A percentile compares a stretch with the other conserved stretches of the same genome.
These are phyloP conservation scores for Sesbania bispinosa DNA, from an alignment of 306 rosid species.

Conservation along the genomic window DNA sequence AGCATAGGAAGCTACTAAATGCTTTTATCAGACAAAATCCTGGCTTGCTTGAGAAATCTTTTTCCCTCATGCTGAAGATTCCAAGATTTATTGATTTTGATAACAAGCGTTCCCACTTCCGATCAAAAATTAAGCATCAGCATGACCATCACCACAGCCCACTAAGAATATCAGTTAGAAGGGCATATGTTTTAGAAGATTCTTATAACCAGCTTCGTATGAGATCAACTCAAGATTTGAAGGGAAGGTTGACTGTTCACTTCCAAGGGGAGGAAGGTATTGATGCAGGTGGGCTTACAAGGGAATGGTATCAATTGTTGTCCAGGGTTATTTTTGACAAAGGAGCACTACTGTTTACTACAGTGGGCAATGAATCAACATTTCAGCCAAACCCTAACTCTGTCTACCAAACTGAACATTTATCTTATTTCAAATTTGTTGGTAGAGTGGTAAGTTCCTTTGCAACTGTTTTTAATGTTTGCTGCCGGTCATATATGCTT, in stretches of 20 bases:
- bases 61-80: constrained; percentile 85
- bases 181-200: constrained; percentile 95
- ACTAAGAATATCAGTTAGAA: constrained; percentile 86
- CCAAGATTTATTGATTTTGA: constrained; percentile 94
- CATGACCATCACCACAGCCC: constrained; percentile 96
- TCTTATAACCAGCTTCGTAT: constrained; percentile 93
- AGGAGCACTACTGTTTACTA: constrained; percentile 91
- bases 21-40: constrained; percentile 96
- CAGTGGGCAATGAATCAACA: constrained; percentile 93
- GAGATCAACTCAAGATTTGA: constrained; percentile 82
- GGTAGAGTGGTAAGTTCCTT: constrained; percentile 90
- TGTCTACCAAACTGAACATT: constrained; percentile 95
- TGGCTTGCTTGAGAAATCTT: constrained; percentile 89
- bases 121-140: constrained; percentile 93
- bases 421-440: constrained; percentile 94
- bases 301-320: constrained; percentile 95
- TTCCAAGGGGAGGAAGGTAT: constrained; percentile 99
- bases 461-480: constrained; percentile 22
- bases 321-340: constrained; percentile 96
- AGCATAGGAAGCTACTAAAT: constrained; percentile 87
- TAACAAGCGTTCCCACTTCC: constrained; percentile 89
- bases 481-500: constrained; percentile 13
- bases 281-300: constrained; percentile 96
- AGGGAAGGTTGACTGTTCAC: constrained; percentile 94
- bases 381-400: constrained; percentile 98